These are phyloP conservation scores for Psilocybe cubensis DNA, from an alignment of 768 basidiomycete species.

Conservation along the genomic window DNA sequence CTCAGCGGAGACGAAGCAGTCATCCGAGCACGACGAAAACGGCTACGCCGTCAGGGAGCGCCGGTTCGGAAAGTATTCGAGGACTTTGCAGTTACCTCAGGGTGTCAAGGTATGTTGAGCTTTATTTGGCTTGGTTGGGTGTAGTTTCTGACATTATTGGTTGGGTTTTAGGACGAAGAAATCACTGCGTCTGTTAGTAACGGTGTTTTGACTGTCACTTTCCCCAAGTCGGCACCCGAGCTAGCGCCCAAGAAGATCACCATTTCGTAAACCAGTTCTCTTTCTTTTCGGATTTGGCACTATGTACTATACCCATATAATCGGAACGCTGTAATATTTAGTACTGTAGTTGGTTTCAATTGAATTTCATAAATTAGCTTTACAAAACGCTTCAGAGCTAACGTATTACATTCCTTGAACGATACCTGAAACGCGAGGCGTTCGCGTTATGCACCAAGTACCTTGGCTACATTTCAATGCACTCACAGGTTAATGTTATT, in stretches of 20 bases:
- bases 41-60: slow-evolving; percentile 52
- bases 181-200: slow-evolving; percentile 46
- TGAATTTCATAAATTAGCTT: no score
- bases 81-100: slow-evolving; percentile 53
- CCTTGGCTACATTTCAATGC: no score
- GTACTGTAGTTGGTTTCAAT: no score
- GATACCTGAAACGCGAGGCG: no score
- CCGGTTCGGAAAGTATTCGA: slow-evolving; percentile 45
- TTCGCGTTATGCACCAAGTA: no score
- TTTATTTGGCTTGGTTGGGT: background rate
- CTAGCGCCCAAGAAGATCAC: slow-evolving; percentile 33
- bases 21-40: slow-evolving; percentile 34
- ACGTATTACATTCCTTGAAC: no score
- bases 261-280: slow-evolving; percentile 27
- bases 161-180: slow-evolving; percentile 29
- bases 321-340: no score
- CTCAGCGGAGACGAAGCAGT: slow-evolving; percentile 47
- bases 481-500: no score
- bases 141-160: background rate
- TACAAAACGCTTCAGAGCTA: no score
- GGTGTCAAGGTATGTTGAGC: slow-evolving; percentile 52
- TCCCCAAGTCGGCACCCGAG: slow-evolving; percentile 48
- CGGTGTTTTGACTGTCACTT: slow-evolving; percentile 51
- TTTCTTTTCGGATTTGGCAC: background rate
- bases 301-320: no score